A percentile compares a stretch with the other conserved stretches of the same genome.
phyloP scores from a whole-genome alignment of 1,284 basidiomycete genomes.

The Quambalaria eucalypti region DNA sequence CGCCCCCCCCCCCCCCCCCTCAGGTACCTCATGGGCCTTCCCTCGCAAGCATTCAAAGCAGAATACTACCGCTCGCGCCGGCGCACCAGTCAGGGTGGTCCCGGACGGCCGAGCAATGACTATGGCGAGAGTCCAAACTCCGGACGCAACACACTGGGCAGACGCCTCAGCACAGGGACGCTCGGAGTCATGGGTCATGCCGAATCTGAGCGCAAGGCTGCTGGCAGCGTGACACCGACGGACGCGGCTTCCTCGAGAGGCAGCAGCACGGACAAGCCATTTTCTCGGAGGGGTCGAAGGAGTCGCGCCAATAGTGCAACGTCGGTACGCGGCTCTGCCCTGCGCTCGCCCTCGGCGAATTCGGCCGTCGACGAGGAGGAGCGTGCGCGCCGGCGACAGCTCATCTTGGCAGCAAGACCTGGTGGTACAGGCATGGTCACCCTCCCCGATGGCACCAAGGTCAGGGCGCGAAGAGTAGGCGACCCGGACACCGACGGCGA shows the following conservation, averaged over 20 bases:
- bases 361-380: conserved; percentile 14
- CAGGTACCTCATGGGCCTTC: conserved; percentile 37
- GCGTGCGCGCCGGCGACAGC: conserved; percentile 26
- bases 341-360: background rate
- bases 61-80: conserved; percentile 12
- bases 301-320: background rate
- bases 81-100: background rate
- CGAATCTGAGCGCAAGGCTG: background rate
- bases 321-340: background rate
- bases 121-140: background rate
- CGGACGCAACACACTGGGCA: background rate
- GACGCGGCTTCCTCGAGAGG: background rate
- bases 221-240: background rate
- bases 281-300: background rate
- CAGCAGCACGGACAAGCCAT: background rate
- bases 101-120: background rate
- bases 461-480: conserved; percentile 36
- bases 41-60: conserved; percentile 28
- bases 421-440: conserved; percentile 46
- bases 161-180: background rate
- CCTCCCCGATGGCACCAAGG: conserved; percentile 40
- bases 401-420: conserved; percentile 34
- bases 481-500: conserved; percentile 14
- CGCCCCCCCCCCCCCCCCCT: too few species aligned
- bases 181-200: background rate